These are phyloP conservation scores for Aureobasidium leucospermi DNA, from an alignment of 2,329 filamentous ascomycete species.

Conservation along the genomic window DNA sequence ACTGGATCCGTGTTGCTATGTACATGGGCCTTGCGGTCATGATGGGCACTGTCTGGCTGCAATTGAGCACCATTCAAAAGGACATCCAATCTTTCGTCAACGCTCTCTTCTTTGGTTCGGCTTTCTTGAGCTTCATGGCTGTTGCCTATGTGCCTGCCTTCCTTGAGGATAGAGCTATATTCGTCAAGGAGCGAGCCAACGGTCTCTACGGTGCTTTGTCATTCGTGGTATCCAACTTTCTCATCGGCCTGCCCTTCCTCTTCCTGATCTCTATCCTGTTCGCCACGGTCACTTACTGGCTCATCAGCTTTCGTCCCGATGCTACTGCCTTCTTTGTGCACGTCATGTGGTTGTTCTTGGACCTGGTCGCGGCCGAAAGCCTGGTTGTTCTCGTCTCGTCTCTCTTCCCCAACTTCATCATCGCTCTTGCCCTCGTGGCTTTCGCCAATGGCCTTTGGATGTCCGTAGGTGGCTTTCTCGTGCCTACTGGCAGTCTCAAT, in stretches of 20 bases:
- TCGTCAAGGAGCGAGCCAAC: constrained; percentile 69
- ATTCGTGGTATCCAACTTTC: constrained; percentile 68
- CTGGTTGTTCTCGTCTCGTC: constrained; percentile 68
- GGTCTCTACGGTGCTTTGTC: constrained; percentile 66
- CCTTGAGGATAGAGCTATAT: constrained; percentile 66
- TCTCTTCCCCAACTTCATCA: constrained; percentile 69
- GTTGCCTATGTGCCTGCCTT: constrained; percentile 76
- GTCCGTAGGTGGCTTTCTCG: constrained; percentile 74
- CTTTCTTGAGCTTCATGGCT: constrained; percentile 45
- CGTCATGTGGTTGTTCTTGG: constrained; percentile 78
- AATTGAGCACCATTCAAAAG: constrained; percentile 56
- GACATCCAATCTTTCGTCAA: constrained; percentile 75
- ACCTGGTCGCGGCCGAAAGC: constrained; percentile 72
- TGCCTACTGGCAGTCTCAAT: constrained; percentile 63
- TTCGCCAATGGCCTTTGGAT: constrained; percentile 87
- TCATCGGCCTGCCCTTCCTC: constrained; percentile 71
- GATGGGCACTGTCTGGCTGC: constrained; percentile 83
- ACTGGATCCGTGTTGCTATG: constrained; percentile 73
- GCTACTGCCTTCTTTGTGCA: constrained; percentile 64
- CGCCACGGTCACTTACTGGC: constrained; percentile 69
- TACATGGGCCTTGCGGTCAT: constrained; percentile 70
- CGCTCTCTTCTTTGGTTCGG: constrained; percentile 52
- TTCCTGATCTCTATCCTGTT: constrained; percentile 71
- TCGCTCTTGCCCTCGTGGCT: constrained; percentile 67
- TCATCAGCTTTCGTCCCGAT: constrained; percentile 63